phyloP scores from a whole-genome alignment of 257 asterid genomes.

The Nicotiana benthamiana region DNA sequence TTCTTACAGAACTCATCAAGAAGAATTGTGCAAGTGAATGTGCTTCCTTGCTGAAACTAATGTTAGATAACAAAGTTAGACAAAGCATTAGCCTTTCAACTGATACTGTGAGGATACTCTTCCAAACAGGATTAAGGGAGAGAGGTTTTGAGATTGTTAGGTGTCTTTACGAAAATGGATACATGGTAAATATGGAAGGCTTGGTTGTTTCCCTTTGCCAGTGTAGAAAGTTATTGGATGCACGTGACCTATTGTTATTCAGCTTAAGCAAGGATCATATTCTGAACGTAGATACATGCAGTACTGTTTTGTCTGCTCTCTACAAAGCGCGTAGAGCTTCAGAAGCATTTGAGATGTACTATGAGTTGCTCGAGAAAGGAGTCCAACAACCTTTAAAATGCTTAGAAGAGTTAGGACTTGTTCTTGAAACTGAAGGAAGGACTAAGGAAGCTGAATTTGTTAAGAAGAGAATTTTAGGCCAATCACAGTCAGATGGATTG shows the following conservation, averaged over 20 bases:
- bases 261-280: slow-evolving; percentile 42
- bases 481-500: slow-evolving; percentile 1
- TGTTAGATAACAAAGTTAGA: slow-evolving; percentile 58
- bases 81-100: slow-evolving; percentile 57
- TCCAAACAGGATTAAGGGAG: slow-evolving; percentile 24
- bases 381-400: slow-evolving; percentile 41
- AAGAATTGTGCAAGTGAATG: slow-evolving; percentile 46
- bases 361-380: slow-evolving; percentile 56
- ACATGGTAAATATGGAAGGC: slow-evolving; percentile 40
- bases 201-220: slow-evolving; percentile 43
- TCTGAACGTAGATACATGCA: slow-evolving; percentile 21
- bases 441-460: slow-evolving; percentile 68
- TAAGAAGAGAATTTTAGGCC: slow-evolving; percentile 44
- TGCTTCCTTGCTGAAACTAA: slow-evolving; percentile 44
- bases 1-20: slow-evolving; percentile 47
- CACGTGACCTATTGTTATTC: slow-evolving; percentile 39
- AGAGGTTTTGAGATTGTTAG: slow-evolving; percentile 44
- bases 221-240: slow-evolving; percentile 38
- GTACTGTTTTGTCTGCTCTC: slow-evolving; percentile 36
- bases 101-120: slow-evolving; percentile 40
- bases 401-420: slow-evolving; percentile 42
- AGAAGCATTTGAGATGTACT: slow-evolving; percentile 66
- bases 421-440: slow-evolving; percentile 54
- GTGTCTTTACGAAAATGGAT: slow-evolving; percentile 48
- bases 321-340: slow-evolving; percentile 29